Evolutionary conservation across 495 filamentous ascomycete genomes (phyloP).

Genomic region (Staphylotrichum longicolle): DNA sequence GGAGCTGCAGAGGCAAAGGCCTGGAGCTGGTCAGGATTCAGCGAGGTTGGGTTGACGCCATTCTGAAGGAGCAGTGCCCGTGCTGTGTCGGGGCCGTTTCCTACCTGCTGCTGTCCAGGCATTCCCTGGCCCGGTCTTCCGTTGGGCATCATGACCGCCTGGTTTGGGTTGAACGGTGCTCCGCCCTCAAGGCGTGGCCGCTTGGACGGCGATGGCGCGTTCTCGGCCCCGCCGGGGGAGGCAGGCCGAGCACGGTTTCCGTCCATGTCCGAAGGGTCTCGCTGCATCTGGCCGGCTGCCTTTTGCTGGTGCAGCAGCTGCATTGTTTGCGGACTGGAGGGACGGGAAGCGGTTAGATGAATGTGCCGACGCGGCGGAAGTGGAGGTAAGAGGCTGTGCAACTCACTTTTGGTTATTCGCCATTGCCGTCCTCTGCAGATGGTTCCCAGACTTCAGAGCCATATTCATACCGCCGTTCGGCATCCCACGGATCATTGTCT

Average conservation of each 20-base stretch:
- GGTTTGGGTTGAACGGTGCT: slow-evolving; percentile 60
- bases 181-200: slow-evolving; percentile 79
- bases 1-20: slow-evolving; percentile 62
- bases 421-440: slow-evolving; percentile 70
- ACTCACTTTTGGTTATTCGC: slow-evolving; percentile 74
- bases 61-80: slow-evolving; percentile 68
- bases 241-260: slow-evolving; percentile 76
- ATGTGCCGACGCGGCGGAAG: not conserved
- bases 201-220: slow-evolving; percentile 90
- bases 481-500: slow-evolving; percentile 51
- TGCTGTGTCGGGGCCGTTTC: slow-evolving; percentile 49
- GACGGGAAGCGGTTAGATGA: slow-evolving; percentile 32
- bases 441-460: slow-evolving; percentile 51
- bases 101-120: slow-evolving; percentile 70
- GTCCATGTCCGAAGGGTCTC: slow-evolving; percentile 83
- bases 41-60: slow-evolving; percentile 69
- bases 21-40: slow-evolving; percentile 75
- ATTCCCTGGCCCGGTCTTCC: slow-evolving; percentile 71
- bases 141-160: slow-evolving; percentile 71
- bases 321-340: slow-evolving; percentile 62
- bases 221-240: slow-evolving; percentile 78
- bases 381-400: not conserved
- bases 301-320: slow-evolving; percentile 60
- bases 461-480: slow-evolving; percentile 44
- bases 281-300: slow-evolving; percentile 72